Evolutionary conservation across 2,329 filamentous ascomycete genomes (phyloP).

Genomic region (Fusarium guadeloupense): DNA sequence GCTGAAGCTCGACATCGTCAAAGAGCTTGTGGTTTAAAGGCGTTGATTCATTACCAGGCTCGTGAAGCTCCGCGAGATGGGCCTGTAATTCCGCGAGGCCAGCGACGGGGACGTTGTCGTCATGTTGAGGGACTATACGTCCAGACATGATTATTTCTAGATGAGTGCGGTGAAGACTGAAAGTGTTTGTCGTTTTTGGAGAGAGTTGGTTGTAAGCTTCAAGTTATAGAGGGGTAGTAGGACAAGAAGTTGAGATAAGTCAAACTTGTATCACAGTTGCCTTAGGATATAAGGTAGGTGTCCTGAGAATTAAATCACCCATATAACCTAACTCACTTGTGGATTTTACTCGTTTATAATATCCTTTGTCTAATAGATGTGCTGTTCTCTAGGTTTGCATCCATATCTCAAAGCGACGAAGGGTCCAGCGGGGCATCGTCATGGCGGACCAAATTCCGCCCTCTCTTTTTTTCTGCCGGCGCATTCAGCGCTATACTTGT

Average conservation of each 20-base stretch:
- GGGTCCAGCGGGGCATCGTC: conserved; percentile 21
- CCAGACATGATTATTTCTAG: conserved; percentile 39
- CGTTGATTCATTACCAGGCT: conserved; percentile 52
- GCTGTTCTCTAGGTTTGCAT: not conserved
- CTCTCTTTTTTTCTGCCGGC: conserved; percentile 10
- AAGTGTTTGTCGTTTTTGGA: not conserved
- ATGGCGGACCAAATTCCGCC: conserved; percentile 35
- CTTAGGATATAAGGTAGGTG: too few relatives aligned
- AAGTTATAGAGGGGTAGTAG: conserved; percentile 17
- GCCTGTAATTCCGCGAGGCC: conserved; percentile 63
- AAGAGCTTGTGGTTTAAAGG: conserved; percentile 61
- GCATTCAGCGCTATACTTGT: conserved; percentile 5
- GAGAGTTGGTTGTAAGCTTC: conserved; percentile 8
- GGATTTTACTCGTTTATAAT: too few relatives aligned
- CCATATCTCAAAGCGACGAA: too few relatives aligned
- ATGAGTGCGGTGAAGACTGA: not conserved
- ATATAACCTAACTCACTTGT: too few relatives aligned
- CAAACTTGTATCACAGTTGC: not conserved
- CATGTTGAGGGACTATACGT: conserved; percentile 50
- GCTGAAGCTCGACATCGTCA: conserved; percentile 67
- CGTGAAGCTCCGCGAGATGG: conserved; percentile 60
- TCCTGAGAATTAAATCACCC: too few relatives aligned
- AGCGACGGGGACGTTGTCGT: conserved; percentile 51
- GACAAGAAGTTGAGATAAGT: conserved; percentile 2
- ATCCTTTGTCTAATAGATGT: not conserved